A percentile compares a stretch with the other conserved stretches of the same genome.
These are phyloP conservation scores for Boletus coccyginus DNA, from an alignment of 768 basidiomycete genomes.

Conservation along the genomic window DNA sequence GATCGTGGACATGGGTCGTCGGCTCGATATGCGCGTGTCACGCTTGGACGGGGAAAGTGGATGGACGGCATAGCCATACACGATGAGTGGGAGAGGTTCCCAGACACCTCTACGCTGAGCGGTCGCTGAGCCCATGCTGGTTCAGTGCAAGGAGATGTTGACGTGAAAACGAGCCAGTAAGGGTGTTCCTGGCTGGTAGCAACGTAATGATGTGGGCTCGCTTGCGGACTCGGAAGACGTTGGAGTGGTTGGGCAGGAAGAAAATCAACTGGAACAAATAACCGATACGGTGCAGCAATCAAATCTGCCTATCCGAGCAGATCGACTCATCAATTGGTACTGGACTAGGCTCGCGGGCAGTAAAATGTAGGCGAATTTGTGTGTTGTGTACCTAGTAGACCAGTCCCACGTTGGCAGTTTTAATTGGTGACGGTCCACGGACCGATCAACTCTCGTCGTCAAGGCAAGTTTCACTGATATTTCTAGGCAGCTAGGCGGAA, in stretches of 20 bases:
- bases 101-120: conserved; percentile 45
- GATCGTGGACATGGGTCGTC: conserved; percentile 40
- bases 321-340: no score
- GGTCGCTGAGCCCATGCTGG: conserved; percentile 17
- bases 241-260: no score
- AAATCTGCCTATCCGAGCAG: no score
- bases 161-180: neutral
- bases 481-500: neutral
- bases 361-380: no score
- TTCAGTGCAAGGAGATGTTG: neutral
- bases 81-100: conserved; percentile 68
- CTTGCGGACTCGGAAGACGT: no score
- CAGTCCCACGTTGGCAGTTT: neutral
- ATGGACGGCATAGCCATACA: conserved; percentile 91
- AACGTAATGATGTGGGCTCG: neutral
- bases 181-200: no score
- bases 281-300: no score
- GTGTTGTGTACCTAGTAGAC: neutral
- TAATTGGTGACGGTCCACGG: neutral
- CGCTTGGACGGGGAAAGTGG: conserved; percentile 75
- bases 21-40: conserved; percentile 59
- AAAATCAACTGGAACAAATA: neutral
- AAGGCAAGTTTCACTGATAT: neutral
- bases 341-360: no score
- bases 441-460: neutral